Base-by-base conservation (phyloP, 106 monocot species). In the Dioscorea dumetorum region DNA sequence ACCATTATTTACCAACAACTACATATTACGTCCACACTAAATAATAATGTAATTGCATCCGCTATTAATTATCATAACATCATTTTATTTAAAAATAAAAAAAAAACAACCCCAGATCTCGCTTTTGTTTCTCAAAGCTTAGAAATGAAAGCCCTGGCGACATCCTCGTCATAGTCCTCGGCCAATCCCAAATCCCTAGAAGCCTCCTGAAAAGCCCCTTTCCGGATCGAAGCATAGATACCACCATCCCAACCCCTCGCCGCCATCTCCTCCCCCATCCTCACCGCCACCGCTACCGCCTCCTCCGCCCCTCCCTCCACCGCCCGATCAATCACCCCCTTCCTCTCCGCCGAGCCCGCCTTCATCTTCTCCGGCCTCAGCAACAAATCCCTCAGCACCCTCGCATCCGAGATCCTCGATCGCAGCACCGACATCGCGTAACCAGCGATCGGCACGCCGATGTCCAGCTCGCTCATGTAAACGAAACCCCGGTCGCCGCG, bases 381-480 rank as follows among this genome's bases (percentile, higher is more conserved):
- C 78, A 80, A 28, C 31, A 94, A 34, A 24, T 83, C 85, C 63
- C 87, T 69, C 49, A 76, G 57, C 2, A 70, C 20, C 70, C 74
- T 62, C 49, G 71, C 49, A 66, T 87, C 79, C 6, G 63, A 18
- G 50, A 94, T 72, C 85, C 85, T 87, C 6, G 71, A 48, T 49
- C 79, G 67, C 75, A 91, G 60, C 57, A 91, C n/a, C 19, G 73
- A 62, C 56, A 68, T 50, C 58, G 91, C 75, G 56, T 77, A 91
- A 13, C 75, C 68, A 22, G 83, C 65, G 32, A 95, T 70, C 13
- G 85, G 84, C 2, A 90, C 3, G n/a, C 83, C 85, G 18, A 79
- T 51, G 57, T 91, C 91, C 28, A 86, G 49, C 81, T 95, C 94
- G 78, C 91, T 85, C 91, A 95, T 83, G 91, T 91, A 95, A 52